phyloP scores from a whole-genome alignment of 2,329 filamentous ascomycete genomes.

The Diplodia seriata region DNA sequence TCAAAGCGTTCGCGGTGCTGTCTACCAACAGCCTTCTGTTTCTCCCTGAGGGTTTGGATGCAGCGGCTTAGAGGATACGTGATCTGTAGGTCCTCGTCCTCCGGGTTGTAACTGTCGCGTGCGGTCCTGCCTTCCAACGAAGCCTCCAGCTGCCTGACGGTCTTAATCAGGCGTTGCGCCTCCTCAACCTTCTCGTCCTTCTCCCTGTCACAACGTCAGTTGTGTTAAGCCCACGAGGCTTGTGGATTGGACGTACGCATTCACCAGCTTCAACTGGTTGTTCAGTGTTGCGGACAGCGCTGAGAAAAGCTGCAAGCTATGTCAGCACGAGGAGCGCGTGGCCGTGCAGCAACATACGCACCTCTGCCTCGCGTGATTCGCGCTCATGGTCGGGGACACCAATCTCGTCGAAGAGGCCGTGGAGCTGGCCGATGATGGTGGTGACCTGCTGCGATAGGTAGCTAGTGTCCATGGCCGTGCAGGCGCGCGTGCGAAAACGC shows the following conservation, averaged over 20 bases:
- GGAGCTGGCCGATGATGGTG: conserved; percentile 88
- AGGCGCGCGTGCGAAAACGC: conserved; percentile 11
- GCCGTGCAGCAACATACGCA: conserved; percentile 52
- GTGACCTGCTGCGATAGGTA: conserved; percentile 96
- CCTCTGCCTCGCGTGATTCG: conserved; percentile 87
- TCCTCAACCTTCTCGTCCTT: conserved; percentile 92
- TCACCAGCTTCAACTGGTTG: conserved; percentile 85
- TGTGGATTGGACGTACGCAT: conserved; percentile 58
- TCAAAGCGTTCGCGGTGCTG: conserved; percentile 91
- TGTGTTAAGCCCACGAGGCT: conserved; percentile 25
- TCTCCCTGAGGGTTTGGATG: conserved; percentile 81
- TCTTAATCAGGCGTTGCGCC: conserved; percentile 81
- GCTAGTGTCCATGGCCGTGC: conserved; percentile 77
- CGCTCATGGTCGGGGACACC: conserved; percentile 93
- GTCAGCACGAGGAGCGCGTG: conserved; percentile 35
- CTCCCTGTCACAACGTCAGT: conserved; percentile 61
- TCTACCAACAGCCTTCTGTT: conserved; percentile 78
- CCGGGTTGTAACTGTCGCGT: conserved; percentile 69
- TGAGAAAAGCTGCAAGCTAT: conserved; percentile 73
- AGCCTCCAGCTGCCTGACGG: conserved; percentile 91
- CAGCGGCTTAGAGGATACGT: conserved; percentile 85
- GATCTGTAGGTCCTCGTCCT: conserved; percentile 74
- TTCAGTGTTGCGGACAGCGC: conserved; percentile 91
- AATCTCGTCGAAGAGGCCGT: conserved; percentile 96
- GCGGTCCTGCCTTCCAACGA: conserved; percentile 80